These are phyloP conservation scores for Debaryomyces subglobosus DNA, from an alignment of 1,139 yeast species.

Conservation along the genomic window DNA sequence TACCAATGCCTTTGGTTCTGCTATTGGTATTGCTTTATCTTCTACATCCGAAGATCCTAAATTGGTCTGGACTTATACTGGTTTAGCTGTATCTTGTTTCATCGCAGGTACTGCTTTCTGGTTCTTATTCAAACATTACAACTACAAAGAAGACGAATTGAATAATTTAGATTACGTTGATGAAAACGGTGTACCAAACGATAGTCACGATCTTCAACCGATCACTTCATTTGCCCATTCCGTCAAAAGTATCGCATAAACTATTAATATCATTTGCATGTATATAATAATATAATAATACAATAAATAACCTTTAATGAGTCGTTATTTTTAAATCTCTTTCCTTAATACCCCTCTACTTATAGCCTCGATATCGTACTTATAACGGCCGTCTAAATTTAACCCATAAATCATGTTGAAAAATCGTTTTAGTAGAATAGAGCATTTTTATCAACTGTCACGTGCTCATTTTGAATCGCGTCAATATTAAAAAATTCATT, in stretches of 20 bases:
- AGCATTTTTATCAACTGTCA: not conserved
- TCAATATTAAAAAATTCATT: constrained; percentile 1
- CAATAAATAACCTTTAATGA: not conserved
- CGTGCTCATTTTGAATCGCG: constrained; percentile 2
- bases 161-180: constrained; percentile 53
- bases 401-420: not conserved
- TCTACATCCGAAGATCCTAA: constrained; percentile 69
- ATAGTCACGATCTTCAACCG: constrained; percentile 22
- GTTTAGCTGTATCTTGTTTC: constrained; percentile 61
- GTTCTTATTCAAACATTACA: constrained; percentile 59
- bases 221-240: constrained; percentile 28
- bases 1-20: constrained; percentile 69
- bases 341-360: not conserved
- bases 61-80: constrained; percentile 67
- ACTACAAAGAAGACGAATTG: constrained; percentile 61
- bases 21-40: constrained; percentile 72
- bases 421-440: not conserved
- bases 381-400: not conserved
- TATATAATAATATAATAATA: not conserved
- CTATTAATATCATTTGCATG: not conserved
- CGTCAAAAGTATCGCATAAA: constrained; percentile 20
- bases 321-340: not conserved
- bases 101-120: constrained; percentile 66
- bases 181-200: constrained; percentile 14
- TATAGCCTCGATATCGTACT: not conserved